Evolutionary conservation across 1,284 basidiomycete species (phyloP).

Genomic region (Puccinia novopanici): DNA sequence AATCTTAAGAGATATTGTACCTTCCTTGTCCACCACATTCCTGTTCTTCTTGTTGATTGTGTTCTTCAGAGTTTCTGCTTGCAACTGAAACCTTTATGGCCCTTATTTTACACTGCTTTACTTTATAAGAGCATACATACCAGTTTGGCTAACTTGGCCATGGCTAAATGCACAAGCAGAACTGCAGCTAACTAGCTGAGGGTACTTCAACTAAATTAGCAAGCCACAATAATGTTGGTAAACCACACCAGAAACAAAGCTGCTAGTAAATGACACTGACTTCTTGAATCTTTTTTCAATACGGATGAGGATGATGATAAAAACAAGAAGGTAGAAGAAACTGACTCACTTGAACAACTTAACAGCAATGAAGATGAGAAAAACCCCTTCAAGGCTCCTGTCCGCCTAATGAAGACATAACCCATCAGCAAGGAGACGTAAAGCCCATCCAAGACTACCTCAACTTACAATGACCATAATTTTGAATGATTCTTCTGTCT

Average conservation of each 20-base stretch:
- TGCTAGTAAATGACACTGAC: neutral
- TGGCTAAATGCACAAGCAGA: neutral
- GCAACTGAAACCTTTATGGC: too few relatives aligned
- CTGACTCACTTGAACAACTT: neutral
- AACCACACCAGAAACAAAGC: too few relatives aligned
- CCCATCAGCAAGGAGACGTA: neutral
- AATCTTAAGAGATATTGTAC: too few relatives aligned
- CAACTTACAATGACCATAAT: neutral
- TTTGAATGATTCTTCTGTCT: neutral
- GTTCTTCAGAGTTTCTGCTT: too few relatives aligned
- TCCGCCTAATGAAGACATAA: conserved; percentile 7
- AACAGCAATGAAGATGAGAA: neutral
- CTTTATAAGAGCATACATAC: conserved; percentile 1
- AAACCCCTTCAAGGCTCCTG: neutral
- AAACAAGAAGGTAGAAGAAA: too few relatives aligned
- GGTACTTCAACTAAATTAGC: neutral
- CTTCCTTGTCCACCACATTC: too few relatives aligned
- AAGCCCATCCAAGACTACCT: conserved; percentile 16
- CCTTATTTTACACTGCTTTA: too few relatives aligned
- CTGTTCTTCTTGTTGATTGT: too few relatives aligned
- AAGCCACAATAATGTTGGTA: neutral
- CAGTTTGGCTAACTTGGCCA: neutral
- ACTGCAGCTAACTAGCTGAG: neutral
- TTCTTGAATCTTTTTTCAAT: too few relatives aligned
- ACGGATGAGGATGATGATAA: too few relatives aligned